Conservation (phyloP, 2,329 filamentous ascomycete genomes). For the Colletotrichum cereale region DNA sequence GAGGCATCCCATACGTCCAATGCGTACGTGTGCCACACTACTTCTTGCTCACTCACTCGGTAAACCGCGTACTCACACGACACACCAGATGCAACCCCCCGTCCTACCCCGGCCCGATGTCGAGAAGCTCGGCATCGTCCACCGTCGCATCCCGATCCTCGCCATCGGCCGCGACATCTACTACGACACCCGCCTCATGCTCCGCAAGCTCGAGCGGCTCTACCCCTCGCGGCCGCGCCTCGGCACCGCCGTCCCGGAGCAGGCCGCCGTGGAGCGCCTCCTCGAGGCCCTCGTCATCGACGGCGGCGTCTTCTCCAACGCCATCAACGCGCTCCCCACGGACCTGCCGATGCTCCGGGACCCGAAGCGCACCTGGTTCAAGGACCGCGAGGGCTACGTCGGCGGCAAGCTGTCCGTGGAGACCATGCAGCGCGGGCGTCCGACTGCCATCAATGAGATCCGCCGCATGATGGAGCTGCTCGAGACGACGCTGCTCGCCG, state of each 20-base stretch:
- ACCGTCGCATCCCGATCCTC: slow-evolving; percentile 78
- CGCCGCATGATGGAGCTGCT: slow-evolving; percentile 67
- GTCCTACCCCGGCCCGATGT: slow-evolving; percentile 77
- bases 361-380: slow-evolving; percentile 67
- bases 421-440: slow-evolving; percentile 50
- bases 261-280: slow-evolving; percentile 64
- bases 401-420: slow-evolving; percentile 46
- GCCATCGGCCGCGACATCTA: slow-evolving; percentile 77
- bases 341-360: slow-evolving; percentile 67
- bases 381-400: slow-evolving; percentile 64
- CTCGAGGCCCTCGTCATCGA: slow-evolving; percentile 69
- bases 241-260: slow-evolving; percentile 53
- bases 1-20: slow-evolving; percentile 74
- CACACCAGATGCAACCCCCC: slow-evolving; percentile 71
- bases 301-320: slow-evolving; percentile 66
- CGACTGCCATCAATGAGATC: slow-evolving; percentile 69
- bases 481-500: slow-evolving; percentile 72
- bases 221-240: slow-evolving; percentile 59
- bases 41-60: neutral
- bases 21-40: slow-evolving; percentile 64
- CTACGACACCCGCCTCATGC: slow-evolving; percentile 76
- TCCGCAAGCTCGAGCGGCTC: slow-evolving; percentile 71
- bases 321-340: slow-evolving; percentile 68
- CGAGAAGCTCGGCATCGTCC: slow-evolving; percentile 69
- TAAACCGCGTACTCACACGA: slow-evolving; percentile 11